Evolutionary conservation across 2,329 filamentous ascomycete genomes (phyloP).

Genomic region (Sordariomycetes sp.): DNA sequence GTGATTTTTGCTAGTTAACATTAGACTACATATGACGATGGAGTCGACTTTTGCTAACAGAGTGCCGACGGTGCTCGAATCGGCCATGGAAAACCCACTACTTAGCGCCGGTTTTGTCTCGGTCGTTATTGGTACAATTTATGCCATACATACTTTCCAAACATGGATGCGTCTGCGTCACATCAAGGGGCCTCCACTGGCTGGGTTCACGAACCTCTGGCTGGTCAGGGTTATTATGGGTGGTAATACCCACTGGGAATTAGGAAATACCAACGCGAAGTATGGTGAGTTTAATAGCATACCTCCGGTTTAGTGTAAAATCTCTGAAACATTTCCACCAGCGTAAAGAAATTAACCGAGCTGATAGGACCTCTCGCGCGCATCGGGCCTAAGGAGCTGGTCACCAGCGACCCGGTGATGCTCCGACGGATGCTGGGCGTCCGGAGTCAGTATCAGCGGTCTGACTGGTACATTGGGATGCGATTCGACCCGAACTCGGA

Average conservation of each 20-base stretch:
- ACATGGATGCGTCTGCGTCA: constrained; percentile 23
- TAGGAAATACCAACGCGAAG: constrained; percentile 19
- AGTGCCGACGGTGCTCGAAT: not conserved
- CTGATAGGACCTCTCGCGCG: constrained; percentile 20
- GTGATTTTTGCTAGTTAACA: too few relatives aligned
- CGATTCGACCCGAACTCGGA: constrained; percentile 39
- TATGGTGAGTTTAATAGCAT: constrained; percentile 15
- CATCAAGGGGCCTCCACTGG: constrained; percentile 22
- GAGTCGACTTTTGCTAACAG: not conserved
- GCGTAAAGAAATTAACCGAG: constrained; percentile 1
- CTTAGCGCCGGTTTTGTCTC: not conserved
- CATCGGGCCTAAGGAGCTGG: constrained; percentile 26
- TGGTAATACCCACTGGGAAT: constrained; percentile 19
- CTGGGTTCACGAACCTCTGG: constrained; percentile 25
- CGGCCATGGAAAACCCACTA: not conserved
- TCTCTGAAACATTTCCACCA: not conserved
- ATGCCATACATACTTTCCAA: constrained; percentile 7
- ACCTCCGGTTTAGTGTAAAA: too few relatives aligned
- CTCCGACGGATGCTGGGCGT: constrained; percentile 22
- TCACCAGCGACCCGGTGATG: constrained; percentile 23
- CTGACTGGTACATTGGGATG: constrained; percentile 31
- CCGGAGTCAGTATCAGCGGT: constrained; percentile 21
- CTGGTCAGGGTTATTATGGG: constrained; percentile 16
- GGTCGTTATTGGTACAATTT: not conserved
- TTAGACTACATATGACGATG: not conserved